Conservation (phyloP, 768 basidiomycete genomes). For the Phlegmacium glaucopus region DNA sequence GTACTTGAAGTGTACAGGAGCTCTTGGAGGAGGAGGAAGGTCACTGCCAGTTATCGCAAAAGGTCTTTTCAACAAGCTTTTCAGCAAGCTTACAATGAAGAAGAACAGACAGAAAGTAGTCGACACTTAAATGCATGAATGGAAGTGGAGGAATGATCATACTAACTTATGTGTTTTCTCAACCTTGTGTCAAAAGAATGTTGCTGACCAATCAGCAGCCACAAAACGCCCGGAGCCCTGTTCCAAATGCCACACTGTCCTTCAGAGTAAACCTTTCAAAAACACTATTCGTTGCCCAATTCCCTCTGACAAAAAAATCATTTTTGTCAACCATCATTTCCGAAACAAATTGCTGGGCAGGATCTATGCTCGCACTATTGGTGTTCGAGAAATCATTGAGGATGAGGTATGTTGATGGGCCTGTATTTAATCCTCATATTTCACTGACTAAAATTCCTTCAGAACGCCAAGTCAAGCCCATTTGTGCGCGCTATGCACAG, state of each 20-base stretch:
- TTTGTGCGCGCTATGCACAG: conserved; percentile 7
- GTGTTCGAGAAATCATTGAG: conserved; percentile 1
- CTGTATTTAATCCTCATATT: not conserved
- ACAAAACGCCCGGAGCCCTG: not conserved
- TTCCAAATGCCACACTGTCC: not conserved
- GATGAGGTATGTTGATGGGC: conserved; percentile 1
- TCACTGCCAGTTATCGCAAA: conserved; percentile 9
- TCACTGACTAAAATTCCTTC: not conserved
- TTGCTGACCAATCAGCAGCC: not conserved
- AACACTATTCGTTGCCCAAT: not conserved
- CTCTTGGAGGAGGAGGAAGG: conserved; percentile 10
- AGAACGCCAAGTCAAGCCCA: conserved; percentile 6
- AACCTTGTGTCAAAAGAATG: not conserved
- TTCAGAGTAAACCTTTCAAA: not conserved
- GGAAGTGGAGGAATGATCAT: conserved; percentile 25
- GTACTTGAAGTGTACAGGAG: conserved; percentile 12
- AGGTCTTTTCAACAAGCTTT: not conserved
- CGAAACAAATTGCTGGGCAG: not conserved
- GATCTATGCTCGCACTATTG: not conserved
- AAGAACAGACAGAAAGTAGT: conserved; percentile 2
- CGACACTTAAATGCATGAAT: conserved; percentile 11
- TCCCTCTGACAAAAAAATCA: not conserved
- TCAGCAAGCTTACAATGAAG: conserved; percentile 1
- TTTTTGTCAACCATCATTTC: not conserved
- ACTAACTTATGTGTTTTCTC: conserved; percentile 4